A percentile compares a stretch with the other conserved stretches of the same genome.
Evolutionary conservation across 23 red algal genomes (phyloP).

Genomic region (Chondrus crispus): DNA sequence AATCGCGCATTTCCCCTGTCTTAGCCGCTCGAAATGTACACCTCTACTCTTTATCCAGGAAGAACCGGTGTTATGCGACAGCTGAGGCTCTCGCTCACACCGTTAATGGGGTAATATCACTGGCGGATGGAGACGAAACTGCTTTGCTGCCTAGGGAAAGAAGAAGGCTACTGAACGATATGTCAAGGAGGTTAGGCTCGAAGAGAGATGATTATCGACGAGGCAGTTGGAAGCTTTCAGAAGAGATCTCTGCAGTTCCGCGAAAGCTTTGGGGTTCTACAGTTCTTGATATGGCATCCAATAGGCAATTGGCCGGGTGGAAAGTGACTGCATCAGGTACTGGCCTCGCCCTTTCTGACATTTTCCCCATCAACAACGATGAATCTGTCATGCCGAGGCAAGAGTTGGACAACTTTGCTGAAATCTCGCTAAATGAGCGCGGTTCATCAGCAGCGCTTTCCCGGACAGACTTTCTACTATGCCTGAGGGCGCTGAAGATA

Average conservation of each 20-base stretch:
- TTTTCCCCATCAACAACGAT: not conserved
- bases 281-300: constrained; percentile 9
- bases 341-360: not conserved
- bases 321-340: not conserved
- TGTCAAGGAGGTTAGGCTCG: not conserved
- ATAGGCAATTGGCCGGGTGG: not conserved
- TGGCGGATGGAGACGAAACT: not conserved
- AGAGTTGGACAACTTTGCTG: not conserved
- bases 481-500: not conserved
- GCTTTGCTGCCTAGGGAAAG: not conserved
- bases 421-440: no score
- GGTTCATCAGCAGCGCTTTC: not conserved
- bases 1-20: not conserved
- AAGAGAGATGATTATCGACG: not conserved
- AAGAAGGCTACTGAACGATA: not conserved
- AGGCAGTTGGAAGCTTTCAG: not conserved
- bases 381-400: not conserved
- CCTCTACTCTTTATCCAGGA: not conserved
- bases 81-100: not conserved
- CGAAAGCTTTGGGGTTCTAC: not conserved
- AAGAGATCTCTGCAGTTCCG: not conserved
- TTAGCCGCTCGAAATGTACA: not conserved
- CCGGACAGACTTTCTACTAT: not conserved
- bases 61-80: not conserved
- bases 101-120: not conserved